Evolutionary conservation across 148 eudicot genomes (phyloP).

Genomic region (Nepenthes gracilis): DNA sequence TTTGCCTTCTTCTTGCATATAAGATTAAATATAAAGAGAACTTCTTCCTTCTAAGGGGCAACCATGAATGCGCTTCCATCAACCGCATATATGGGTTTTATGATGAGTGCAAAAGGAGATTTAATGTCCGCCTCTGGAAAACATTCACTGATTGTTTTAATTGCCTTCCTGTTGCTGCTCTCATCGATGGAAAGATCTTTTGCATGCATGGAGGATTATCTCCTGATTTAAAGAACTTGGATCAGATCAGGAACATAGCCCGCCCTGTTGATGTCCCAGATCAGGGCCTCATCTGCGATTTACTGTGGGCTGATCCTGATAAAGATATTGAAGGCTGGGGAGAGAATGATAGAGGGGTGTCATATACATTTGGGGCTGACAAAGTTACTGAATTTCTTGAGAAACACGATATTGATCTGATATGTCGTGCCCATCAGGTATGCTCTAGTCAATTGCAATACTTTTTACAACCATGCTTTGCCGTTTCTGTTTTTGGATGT

Average conservation of each 20-base stretch:
- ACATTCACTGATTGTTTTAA: constrained; percentile 32
- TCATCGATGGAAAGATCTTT: constrained; percentile 69
- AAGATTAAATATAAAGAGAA: constrained; percentile 78
- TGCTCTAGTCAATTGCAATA: not conserved
- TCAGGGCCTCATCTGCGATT: constrained; percentile 66
- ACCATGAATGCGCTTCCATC: constrained; percentile 78
- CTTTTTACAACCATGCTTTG: not conserved
- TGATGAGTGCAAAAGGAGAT: constrained; percentile 84
- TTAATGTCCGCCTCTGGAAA: constrained; percentile 69
- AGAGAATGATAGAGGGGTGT: constrained; percentile 78
- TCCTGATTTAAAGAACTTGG: constrained; percentile 53
- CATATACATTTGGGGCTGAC: constrained; percentile 66
- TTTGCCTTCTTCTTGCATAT: constrained; percentile 76
- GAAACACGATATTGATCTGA: constrained; percentile 63
- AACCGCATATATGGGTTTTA: constrained; percentile 78
- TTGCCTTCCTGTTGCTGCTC: constrained; percentile 75
- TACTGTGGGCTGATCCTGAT: constrained; percentile 76
- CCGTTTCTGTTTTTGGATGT: not conserved
- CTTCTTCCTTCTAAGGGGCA: constrained; percentile 76
- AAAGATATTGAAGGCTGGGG: constrained; percentile 76
- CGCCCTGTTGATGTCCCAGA: constrained; percentile 80
- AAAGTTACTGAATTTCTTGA: constrained; percentile 54
- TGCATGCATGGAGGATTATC: constrained; percentile 88
- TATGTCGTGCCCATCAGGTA: constrained; percentile 83
- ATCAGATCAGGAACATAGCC: constrained; percentile 59